Conservation (phyloP, 2,329 filamentous ascomycete genomes). For the Alternaria brassicicola region DNA sequence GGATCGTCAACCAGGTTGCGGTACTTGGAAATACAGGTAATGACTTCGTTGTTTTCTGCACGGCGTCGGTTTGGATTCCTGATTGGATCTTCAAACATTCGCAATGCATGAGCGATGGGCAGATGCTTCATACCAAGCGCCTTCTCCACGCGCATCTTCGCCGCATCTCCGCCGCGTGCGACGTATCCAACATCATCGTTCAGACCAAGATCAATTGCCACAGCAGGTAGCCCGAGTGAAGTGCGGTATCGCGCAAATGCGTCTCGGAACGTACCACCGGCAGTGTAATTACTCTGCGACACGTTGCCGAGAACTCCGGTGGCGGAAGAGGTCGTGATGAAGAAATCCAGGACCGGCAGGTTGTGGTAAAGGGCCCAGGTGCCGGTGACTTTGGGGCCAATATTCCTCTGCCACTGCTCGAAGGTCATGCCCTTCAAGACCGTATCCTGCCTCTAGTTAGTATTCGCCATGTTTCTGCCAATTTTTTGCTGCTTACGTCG, state of each 20-base stretch:
- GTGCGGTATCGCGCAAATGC: constrained; percentile 27
- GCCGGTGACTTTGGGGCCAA: constrained; percentile 16
- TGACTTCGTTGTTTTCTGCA: neutral
- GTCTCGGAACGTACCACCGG: constrained; percentile 50
- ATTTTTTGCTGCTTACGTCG: neutral
- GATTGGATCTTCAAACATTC: constrained; percentile 3
- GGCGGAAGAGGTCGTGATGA: constrained; percentile 38
- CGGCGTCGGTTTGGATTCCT: neutral
- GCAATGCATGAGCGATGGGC: neutral
- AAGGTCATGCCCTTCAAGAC: neutral
- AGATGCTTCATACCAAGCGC: constrained; percentile 2
- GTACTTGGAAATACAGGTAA: constrained; percentile 1
- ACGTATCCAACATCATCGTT: constrained; percentile 53
- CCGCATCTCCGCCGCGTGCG: neutral
- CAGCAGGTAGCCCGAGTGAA: constrained; percentile 45
- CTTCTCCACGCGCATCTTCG: constrained; percentile 1
- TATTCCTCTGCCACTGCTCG: neutral
- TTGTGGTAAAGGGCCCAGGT: constrained; percentile 34
- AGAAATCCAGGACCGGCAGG: constrained; percentile 31
- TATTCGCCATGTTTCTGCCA: too few species aligned
- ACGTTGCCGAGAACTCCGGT: constrained; percentile 30
- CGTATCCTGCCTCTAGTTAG: neutral
- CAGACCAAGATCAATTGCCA: constrained; percentile 58
- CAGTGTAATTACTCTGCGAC: constrained; percentile 55
- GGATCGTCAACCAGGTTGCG: neutral